These are phyloP conservation scores for Lentinula boryana DNA, from an alignment of 768 basidiomycete species.

Conservation along the genomic window DNA sequence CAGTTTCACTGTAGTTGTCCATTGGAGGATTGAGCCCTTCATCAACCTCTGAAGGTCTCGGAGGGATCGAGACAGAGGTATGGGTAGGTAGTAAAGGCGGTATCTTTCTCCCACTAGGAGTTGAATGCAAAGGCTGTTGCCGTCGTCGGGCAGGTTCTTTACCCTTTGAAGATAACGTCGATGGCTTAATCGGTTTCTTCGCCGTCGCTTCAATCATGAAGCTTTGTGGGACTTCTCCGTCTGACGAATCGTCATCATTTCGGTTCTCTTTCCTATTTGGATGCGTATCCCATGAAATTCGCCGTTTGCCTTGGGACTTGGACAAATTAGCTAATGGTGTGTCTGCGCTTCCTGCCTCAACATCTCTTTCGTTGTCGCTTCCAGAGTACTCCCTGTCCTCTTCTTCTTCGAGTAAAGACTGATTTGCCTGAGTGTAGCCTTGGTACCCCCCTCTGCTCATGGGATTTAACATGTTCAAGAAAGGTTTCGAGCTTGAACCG, in stretches of 20 bases:
- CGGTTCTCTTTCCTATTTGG: constrained; percentile 69
- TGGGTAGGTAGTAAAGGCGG: constrained; percentile 33
- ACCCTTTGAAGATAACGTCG: constrained; percentile 21
- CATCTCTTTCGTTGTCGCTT: constrained; percentile 39
- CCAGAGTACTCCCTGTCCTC: constrained; percentile 38
- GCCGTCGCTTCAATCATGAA: constrained; percentile 76
- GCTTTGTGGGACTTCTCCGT: constrained; percentile 82
- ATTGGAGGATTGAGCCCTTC: constrained; percentile 16
- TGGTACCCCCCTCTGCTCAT: constrained; percentile 60
- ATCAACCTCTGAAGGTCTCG: constrained; percentile 60
- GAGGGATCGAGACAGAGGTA: constrained; percentile 44
- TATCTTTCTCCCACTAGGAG: constrained; percentile 29
- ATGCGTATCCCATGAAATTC: constrained; percentile 55
- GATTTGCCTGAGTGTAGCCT: constrained; percentile 71
- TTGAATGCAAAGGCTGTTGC: constrained; percentile 49
- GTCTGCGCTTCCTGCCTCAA: constrained; percentile 53
- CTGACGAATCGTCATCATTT: constrained; percentile 56
- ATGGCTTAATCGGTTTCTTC: constrained; percentile 27
- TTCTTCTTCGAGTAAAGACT: constrained; percentile 68
- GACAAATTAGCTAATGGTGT: constrained; percentile 18
- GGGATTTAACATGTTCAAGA: constrained; percentile 79
- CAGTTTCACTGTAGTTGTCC: not conserved
- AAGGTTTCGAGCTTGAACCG: constrained; percentile 64
- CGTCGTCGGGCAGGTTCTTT: constrained; percentile 22
- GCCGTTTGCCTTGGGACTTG: constrained; percentile 41